A percentile compares a stretch with the other conserved stretches of the same genome.
These are phyloP conservation scores for Amphibolis antarctica DNA, from an alignment of 106 monocot species.

Conservation along the genomic window DNA sequence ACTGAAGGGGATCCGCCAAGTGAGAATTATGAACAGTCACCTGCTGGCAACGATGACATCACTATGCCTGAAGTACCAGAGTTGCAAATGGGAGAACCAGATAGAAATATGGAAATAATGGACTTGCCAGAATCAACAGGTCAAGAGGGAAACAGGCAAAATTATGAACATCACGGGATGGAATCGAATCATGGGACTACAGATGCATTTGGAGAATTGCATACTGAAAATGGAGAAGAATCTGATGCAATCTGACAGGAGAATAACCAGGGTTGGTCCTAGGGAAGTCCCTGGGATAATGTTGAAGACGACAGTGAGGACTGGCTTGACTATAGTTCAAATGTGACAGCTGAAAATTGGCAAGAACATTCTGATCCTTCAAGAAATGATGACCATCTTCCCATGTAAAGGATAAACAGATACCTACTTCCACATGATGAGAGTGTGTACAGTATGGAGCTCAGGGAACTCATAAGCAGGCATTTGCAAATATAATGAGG, in stretches of 20 bases:
- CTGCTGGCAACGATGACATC: constrained; percentile 15
- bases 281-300: constrained; percentile 31
- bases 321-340: constrained; percentile 57
- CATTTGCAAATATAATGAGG: constrained; percentile 8
- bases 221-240: constrained; percentile 26
- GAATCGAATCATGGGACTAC: constrained; percentile 32
- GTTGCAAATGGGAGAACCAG: constrained; percentile 11
- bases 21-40: constrained; percentile 14
- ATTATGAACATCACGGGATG: constrained; percentile 14
- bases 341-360: constrained; percentile 37
- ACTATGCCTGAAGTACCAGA: constrained; percentile 13
- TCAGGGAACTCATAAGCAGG: constrained; percentile 91
- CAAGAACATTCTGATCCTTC: constrained; percentile 30
- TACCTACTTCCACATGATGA: constrained; percentile 72
- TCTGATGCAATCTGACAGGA: constrained; percentile 40
- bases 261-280: constrained; percentile 38
- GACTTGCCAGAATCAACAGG: constrained; percentile 15
- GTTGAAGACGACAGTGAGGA: constrained; percentile 38
- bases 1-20: constrained; percentile 10
- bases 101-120: constrained; percentile 10
- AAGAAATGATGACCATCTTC: constrained; percentile 22
- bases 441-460: constrained; percentile 71
- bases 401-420: constrained; percentile 34
- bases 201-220: constrained; percentile 33
- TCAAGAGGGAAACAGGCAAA: constrained; percentile 30